Conservation (phyloP, 306 rosid genomes). For the Castanospermum australe region DNA sequence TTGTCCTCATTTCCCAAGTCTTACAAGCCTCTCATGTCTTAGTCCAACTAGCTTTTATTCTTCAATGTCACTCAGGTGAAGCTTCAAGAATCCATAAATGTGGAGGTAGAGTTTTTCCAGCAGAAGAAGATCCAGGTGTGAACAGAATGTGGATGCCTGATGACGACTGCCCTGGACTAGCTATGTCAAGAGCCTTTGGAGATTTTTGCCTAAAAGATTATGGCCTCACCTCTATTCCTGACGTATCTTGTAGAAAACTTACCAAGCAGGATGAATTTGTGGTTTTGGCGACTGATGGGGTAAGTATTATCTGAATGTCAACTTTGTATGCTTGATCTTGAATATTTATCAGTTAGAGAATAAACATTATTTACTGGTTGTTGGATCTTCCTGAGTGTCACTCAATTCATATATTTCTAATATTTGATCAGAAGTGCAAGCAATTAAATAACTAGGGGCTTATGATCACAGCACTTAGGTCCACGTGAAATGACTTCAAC, state of each 20-base stretch:
- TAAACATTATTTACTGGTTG: not conserved
- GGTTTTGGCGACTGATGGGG: slow-evolving; percentile 90
- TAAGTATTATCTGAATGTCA: slow-evolving; percentile 23
- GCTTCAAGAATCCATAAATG: slow-evolving; percentile 61
- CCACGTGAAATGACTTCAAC: not conserved
- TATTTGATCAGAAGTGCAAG: not conserved
- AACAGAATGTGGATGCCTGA: slow-evolving; percentile 83
- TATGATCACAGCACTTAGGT: not conserved
- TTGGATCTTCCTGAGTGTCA: not conserved
- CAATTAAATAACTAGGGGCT: not conserved
- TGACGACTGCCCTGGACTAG: slow-evolving; percentile 71
- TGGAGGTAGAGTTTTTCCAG: slow-evolving; percentile 67
- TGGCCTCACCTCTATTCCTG: slow-evolving; percentile 76
- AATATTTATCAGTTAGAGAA: not conserved
- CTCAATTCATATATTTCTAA: not conserved
- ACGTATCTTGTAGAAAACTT: slow-evolving; percentile 52
- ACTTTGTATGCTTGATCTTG: not conserved
- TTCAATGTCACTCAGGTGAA: slow-evolving; percentile 55
- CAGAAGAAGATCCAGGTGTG: slow-evolving; percentile 56
- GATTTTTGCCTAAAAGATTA: slow-evolving; percentile 82
- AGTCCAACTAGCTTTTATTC: not conserved
- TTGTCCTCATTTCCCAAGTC: not conserved
- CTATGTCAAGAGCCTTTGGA: slow-evolving; percentile 91
- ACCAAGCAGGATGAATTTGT: slow-evolving; percentile 68
- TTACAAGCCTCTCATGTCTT: slow-evolving; percentile 1